Evolutionary conservation across 2,329 filamentous ascomycete genomes (phyloP).

Genomic region (Xylaria multiplex): DNA sequence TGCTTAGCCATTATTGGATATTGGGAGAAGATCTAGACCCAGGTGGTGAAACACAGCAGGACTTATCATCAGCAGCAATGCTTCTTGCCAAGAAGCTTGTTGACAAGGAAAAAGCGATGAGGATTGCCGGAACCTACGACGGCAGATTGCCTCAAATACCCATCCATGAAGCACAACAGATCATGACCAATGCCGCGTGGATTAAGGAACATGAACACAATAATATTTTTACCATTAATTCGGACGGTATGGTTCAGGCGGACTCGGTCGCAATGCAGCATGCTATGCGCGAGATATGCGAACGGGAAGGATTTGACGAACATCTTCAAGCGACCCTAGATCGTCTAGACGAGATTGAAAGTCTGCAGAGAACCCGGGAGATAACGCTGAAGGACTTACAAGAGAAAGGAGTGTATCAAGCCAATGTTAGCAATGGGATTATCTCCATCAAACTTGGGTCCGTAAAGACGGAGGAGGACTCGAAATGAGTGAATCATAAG

Average conservation of each 20-base stretch:
- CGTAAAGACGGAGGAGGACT: constrained; percentile 1
- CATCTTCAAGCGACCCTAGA: constrained; percentile 63
- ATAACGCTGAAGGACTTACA: constrained; percentile 61
- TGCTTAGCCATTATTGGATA: constrained; percentile 80
- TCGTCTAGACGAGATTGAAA: constrained; percentile 64
- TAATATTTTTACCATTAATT: constrained; percentile 68
- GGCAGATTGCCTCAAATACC: constrained; percentile 63
- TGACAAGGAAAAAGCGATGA: constrained; percentile 55
- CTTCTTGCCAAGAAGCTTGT: constrained; percentile 66
- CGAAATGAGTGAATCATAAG: constrained; percentile 2
- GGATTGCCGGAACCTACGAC: constrained; percentile 35
- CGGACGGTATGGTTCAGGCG: constrained; percentile 63
- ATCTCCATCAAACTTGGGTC: constrained; percentile 31
- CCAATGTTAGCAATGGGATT: constrained; percentile 21
- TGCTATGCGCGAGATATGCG: constrained; percentile 64
- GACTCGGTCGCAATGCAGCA: constrained; percentile 68
- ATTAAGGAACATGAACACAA: constrained; percentile 66
- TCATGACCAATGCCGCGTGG: constrained; percentile 68
- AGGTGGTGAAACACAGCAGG: constrained; percentile 73
- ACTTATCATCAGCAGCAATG: constrained; percentile 65
- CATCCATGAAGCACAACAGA: constrained; percentile 59
- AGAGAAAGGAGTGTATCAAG: constrained; percentile 36
- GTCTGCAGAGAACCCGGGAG: constrained; percentile 63
- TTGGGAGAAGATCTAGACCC: constrained; percentile 76
- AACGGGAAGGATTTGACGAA: constrained; percentile 61